phyloP scores from a whole-genome alignment of 176 grass and related monocot genomes.

The Oryza longistaminata region DNA sequence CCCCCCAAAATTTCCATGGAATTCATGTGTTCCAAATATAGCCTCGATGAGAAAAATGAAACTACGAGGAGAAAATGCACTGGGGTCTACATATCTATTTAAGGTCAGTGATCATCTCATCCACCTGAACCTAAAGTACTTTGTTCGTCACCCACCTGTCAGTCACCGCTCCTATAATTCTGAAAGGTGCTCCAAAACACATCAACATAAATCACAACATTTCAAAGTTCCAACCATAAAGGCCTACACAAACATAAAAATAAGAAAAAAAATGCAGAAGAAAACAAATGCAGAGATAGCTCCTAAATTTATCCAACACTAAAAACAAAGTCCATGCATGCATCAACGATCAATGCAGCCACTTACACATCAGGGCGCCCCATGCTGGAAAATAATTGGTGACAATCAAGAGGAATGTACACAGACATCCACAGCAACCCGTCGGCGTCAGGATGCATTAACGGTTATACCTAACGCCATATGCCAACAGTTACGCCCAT shows the following conservation, averaged over 20 bases:
- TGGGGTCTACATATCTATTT: too few relatives aligned
- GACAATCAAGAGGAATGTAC: constrained; percentile 48
- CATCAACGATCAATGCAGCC: neutral
- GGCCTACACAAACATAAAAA: neutral
- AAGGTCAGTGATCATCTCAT: too few relatives aligned
- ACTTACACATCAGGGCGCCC: constrained; percentile 19
- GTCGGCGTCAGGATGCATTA: constrained; percentile 33
- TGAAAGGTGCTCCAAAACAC: neutral
- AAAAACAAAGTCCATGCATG: neutral
- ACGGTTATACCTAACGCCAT: constrained; percentile 38
- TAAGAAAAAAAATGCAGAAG: neutral
- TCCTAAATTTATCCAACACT: neutral
- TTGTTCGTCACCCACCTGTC: neutral
- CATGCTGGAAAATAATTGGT: constrained; percentile 43
- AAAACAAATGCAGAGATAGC: neutral
- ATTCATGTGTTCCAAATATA: too few relatives aligned
- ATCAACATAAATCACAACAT: neutral
- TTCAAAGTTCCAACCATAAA: neutral
- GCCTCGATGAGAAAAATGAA: too few relatives aligned
- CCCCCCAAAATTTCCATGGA: too few relatives aligned
- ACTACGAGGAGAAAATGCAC: too few relatives aligned
- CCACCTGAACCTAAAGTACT: neutral
- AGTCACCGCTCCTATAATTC: neutral
- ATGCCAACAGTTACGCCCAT: constrained; percentile 22
- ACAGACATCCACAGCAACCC: constrained; percentile 29